Evolutionary conservation across 2,329 filamentous ascomycete species (phyloP).

Genomic region (Aspergillus puulaauensis): DNA sequence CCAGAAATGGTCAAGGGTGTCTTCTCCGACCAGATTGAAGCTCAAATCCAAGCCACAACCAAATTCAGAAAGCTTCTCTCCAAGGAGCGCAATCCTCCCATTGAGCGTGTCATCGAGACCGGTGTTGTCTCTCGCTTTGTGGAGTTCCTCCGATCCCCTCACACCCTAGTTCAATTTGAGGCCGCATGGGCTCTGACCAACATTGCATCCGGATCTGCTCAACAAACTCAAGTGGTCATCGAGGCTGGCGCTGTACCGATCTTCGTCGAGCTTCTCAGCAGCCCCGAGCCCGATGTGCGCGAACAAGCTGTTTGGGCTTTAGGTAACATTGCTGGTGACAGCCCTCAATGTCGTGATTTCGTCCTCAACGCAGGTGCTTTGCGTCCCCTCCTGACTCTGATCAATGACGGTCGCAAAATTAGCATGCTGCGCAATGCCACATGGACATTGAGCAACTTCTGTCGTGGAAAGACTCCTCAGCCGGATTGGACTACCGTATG

Average conservation of each 20-base stretch:
- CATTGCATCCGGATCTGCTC: conserved; percentile 95
- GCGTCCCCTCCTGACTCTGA: conserved; percentile 80
- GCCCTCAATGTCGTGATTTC: conserved; percentile 95
- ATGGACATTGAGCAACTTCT: conserved; percentile 99
- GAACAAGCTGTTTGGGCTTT: conserved; percentile 99
- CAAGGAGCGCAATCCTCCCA: conserved; percentile 98
- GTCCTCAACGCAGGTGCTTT: conserved; percentile 89
- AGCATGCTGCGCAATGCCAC: conserved; percentile 99
- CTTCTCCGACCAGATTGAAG: conserved; percentile 97
- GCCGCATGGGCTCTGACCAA: conserved; percentile 99
- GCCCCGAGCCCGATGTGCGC: conserved; percentile 94
- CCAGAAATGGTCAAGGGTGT: conserved; percentile 97
- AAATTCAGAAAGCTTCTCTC: conserved; percentile 98
- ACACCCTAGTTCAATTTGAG: conserved; percentile 98
- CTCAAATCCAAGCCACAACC: conserved; percentile 94
- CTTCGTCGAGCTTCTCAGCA: conserved; percentile 92
- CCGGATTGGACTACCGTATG: conserved; percentile 95
- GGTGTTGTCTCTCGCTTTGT: conserved; percentile 97
- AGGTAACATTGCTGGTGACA: conserved; percentile 98
- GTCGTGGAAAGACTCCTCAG: conserved; percentile 98
- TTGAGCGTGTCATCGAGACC: conserved; percentile 99
- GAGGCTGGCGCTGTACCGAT: conserved; percentile 97
- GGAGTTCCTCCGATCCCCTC: conserved; percentile 94
- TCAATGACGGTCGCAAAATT: conserved; percentile 96
- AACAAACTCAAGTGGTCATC: conserved; percentile 98